phyloP scores from a whole-genome alignment of 179 eudicot genomes.

The Beta macrorhiza region DNA sequence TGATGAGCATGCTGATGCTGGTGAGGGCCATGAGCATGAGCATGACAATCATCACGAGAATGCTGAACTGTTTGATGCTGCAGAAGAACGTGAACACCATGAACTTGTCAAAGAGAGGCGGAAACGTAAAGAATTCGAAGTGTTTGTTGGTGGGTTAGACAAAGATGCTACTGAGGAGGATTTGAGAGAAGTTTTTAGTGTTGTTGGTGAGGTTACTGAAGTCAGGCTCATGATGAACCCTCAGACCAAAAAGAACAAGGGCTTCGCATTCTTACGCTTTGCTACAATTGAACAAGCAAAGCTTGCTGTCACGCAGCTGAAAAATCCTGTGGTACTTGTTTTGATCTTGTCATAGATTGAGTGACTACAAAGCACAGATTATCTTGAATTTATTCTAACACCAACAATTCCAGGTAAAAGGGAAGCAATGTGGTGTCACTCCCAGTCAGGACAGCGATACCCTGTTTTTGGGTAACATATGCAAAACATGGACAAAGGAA shows the following conservation, averaged over 20 bases:
- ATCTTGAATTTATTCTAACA: constrained; percentile 40
- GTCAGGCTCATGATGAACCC: constrained; percentile 92
- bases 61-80: constrained; percentile 46
- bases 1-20: constrained; percentile 48
- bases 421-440: constrained; percentile 88
- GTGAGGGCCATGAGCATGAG: constrained; percentile 48
- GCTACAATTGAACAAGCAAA: constrained; percentile 94
- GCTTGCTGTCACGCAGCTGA: constrained; percentile 80
- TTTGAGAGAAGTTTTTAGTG: constrained; percentile 76
- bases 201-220: constrained; percentile 82
- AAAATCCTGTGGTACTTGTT: constrained; percentile 84
- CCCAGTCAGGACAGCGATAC: constrained; percentile 97
- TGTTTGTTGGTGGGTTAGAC: constrained; percentile 98
- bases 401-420: constrained; percentile 79
- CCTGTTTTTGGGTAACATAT: constrained; percentile 89
- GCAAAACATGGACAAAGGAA: constrained; percentile 97
- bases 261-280: constrained; percentile 95
- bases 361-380: constrained; percentile 29
- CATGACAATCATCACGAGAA: constrained; percentile 47
- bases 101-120: constrained; percentile 83
- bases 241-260: constrained; percentile 94
- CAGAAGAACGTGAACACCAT: constrained; percentile 81
- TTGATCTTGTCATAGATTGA: constrained; percentile 45
- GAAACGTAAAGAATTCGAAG: constrained; percentile 87
- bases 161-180: constrained; percentile 96